These are phyloP conservation scores for Tolypocladium sp. DNA, from an alignment of 2,329 filamentous ascomycete genomes.

Conservation along the genomic window DNA sequence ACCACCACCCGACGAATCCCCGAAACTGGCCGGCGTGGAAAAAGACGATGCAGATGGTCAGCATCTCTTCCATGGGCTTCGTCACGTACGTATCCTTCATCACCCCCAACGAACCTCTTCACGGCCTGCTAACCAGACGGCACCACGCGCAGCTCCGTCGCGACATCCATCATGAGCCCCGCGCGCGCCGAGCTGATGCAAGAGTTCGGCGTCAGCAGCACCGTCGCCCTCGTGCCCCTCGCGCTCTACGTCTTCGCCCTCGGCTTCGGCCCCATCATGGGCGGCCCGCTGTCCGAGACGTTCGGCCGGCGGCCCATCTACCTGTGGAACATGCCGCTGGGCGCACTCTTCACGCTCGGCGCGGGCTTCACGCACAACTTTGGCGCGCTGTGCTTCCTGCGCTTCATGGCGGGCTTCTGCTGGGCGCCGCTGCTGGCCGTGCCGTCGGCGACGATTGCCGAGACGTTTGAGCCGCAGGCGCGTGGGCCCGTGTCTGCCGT, in stretches of 20 bases:
- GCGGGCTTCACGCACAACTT: conserved; percentile 42
- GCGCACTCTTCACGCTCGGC: conserved; percentile 47
- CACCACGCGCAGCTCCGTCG: conserved; percentile 33
- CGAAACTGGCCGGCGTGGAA: conserved; percentile 38
- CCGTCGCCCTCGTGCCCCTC: conserved; percentile 48
- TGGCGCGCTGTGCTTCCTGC: conserved; percentile 38
- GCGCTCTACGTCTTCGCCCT: conserved; percentile 53
- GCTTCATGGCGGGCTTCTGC: conserved; percentile 48
- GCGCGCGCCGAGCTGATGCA: conserved; percentile 34
- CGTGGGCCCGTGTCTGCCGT: conserved; percentile 33
- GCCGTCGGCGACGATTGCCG: conserved; percentile 38
- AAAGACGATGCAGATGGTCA: conserved; percentile 29
- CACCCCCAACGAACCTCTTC: too few species aligned
- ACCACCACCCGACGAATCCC: conserved; percentile 24
- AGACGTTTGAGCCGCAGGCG: conserved; percentile 33
- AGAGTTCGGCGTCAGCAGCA: conserved; percentile 45
- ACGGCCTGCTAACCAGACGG: not conserved
- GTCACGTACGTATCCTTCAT: conserved; percentile 22
- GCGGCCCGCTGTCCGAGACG: conserved; percentile 49
- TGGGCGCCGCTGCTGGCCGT: conserved; percentile 40
- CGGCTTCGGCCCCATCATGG: conserved; percentile 48
- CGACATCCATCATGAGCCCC: conserved; percentile 44
- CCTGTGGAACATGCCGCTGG: conserved; percentile 32
- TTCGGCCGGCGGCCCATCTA: conserved; percentile 47
- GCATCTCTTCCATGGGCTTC: conserved; percentile 28